Evolutionary conservation across 2,329 filamentous ascomycete genomes (phyloP).

Genomic region (Bipolaris cookei): DNA sequence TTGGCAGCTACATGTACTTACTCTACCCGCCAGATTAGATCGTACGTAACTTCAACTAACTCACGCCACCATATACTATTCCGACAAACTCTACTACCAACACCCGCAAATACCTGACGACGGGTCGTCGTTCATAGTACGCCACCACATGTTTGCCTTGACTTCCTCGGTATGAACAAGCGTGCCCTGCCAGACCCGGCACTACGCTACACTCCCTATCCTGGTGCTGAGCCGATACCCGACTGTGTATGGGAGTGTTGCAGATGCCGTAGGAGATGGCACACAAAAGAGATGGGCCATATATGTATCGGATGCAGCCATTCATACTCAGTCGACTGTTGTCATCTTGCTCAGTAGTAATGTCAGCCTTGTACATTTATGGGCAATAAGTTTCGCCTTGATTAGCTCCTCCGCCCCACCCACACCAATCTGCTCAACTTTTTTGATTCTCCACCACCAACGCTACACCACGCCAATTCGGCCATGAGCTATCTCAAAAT

Average conservation of each 20-base stretch:
- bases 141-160: not conserved
- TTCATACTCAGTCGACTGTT: constrained; percentile 17
- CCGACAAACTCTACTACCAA: not conserved
- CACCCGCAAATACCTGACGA: not conserved
- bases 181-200: not conserved
- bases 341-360: constrained; percentile 9
- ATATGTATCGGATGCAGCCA: constrained; percentile 23
- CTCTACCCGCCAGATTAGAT: not conserved
- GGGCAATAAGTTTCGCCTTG: no score
- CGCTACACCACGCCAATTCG: no score
- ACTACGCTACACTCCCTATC: constrained; percentile 12
- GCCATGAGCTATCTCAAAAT: no score
- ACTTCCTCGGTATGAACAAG: not conserved
- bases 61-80: not conserved
- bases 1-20: constrained; percentile 3
- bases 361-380: not conserved
- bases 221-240: constrained; percentile 17
- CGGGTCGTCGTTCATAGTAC: not conserved
- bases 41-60: not conserved
- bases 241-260: constrained; percentile 21
- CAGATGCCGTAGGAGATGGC: constrained; percentile 21
- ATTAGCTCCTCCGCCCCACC: no score
- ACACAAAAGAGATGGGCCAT: constrained; percentile 20
- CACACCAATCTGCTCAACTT: no score
- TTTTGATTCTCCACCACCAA: no score